A percentile compares a stretch with the other conserved stretches of the same genome.
phyloP scores from a whole-genome alignment of 1,139 yeast species.

The Citeromyces hawaiiensis region DNA sequence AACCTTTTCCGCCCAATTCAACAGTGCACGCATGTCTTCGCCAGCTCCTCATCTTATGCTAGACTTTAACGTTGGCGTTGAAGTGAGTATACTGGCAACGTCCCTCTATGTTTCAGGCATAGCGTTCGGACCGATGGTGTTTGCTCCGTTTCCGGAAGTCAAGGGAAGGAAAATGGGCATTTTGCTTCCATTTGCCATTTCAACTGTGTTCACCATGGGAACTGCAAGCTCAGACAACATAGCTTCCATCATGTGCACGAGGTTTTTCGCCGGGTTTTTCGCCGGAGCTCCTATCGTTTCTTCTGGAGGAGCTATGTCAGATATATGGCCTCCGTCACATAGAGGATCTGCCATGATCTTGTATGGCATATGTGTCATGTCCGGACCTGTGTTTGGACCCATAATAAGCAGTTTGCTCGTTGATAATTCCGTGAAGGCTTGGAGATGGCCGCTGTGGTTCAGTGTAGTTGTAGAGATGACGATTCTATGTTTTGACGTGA shows the following conservation, averaged over 20 bases:
- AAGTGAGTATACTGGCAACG: constrained; percentile 32
- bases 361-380: constrained; percentile 39
- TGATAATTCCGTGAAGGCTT: constrained; percentile 20
- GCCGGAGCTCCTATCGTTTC: constrained; percentile 48
- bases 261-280: constrained; percentile 40
- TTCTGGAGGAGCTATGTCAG: constrained; percentile 45
- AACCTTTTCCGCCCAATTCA: too few relatives aligned
- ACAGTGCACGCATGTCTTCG: too few relatives aligned
- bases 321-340: constrained; percentile 26
- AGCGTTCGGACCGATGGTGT: constrained; percentile 40
- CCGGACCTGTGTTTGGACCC: constrained; percentile 59
- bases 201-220: constrained; percentile 46
- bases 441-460: constrained; percentile 37
- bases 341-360: constrained; percentile 15
- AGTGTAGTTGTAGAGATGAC: constrained; percentile 22
- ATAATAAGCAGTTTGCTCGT: constrained; percentile 36
- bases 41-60: constrained; percentile 17
- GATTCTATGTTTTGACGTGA: constrained; percentile 19
- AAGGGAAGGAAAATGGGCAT: constrained; percentile 48
- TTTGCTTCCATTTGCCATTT: constrained; percentile 34
- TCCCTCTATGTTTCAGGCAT: constrained; percentile 45
- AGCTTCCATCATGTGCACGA: constrained; percentile 31
- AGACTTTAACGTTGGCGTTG: constrained; percentile 27
- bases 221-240: constrained; percentile 43
- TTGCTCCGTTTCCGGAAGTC: constrained; percentile 40